These are phyloP conservation scores for Moesziomyces sp. DNA, from an alignment of 1,284 basidiomycete species.

Conservation along the genomic window DNA sequence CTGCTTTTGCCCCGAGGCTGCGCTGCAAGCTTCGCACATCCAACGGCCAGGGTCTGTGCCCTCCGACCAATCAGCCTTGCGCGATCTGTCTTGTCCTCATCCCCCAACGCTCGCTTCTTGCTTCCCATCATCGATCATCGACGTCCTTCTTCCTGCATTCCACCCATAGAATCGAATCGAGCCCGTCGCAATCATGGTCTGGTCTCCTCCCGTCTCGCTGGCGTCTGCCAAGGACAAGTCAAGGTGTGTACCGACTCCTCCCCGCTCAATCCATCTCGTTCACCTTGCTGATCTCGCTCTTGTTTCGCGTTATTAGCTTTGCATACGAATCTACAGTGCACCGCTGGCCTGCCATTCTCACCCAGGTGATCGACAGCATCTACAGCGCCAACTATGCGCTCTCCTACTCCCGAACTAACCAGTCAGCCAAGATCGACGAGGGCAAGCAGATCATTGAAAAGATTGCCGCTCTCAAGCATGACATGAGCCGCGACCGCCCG, in stretches of 20 bases:
- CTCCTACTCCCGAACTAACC: slow-evolving; percentile 69
- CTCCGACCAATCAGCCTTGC: too few species aligned
- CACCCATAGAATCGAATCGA: neutral
- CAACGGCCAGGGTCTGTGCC: too few species aligned
- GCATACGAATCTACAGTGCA: slow-evolving; percentile 75
- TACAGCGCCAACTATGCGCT: slow-evolving; percentile 70
- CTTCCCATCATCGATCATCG: too few species aligned
- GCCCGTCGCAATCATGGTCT: slow-evolving; percentile 25
- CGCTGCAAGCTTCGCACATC: too few species aligned
- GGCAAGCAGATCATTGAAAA: slow-evolving; percentile 83
- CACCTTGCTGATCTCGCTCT: neutral
- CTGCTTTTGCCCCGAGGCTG: too few species aligned
- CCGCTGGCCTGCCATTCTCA: slow-evolving; percentile 91
- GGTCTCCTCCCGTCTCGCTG: slow-evolving; percentile 44
- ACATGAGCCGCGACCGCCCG: slow-evolving; percentile 82
- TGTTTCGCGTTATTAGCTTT: slow-evolving; percentile 51
- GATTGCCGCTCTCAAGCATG: slow-evolving; percentile 85
- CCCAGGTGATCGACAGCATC: slow-evolving; percentile 79
- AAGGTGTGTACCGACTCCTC: slow-evolving; percentile 12
- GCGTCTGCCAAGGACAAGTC: slow-evolving; percentile 51
- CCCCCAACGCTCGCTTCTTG: too few species aligned
- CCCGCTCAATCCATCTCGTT: too few species aligned
- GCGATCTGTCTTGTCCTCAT: too few species aligned
- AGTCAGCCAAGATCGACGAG: slow-evolving; percentile 72
- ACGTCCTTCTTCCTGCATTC: too few species aligned